phyloP scores from a whole-genome alignment of 495 filamentous ascomycete genomes.

The Trichoderma asperelloides region DNA sequence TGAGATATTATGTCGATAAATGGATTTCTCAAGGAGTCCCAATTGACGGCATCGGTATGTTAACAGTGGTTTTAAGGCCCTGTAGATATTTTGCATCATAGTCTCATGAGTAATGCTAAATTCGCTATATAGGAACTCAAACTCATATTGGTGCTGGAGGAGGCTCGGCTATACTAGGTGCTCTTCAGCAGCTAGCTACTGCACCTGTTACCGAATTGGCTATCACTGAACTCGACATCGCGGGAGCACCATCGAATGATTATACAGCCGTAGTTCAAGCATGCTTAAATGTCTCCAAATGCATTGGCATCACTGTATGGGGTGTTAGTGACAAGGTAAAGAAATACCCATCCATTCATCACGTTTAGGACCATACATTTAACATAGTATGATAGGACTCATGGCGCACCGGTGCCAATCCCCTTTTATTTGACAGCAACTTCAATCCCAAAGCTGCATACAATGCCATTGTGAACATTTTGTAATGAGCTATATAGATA shows the following conservation, averaged over 20 bases:
- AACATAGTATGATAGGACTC: conserved; percentile 34
- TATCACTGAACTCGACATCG: conserved; percentile 60
- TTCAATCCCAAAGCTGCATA: conserved; percentile 60
- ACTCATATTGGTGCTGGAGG: conserved; percentile 48
- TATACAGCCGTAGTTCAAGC: conserved; percentile 56
- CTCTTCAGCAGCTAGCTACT: conserved; percentile 48
- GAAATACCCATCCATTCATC: not conserved
- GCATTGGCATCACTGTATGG: conserved; percentile 71
- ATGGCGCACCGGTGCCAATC: conserved; percentile 53
- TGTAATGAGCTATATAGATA: conserved; percentile 24
- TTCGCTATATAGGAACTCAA: conserved; percentile 36
- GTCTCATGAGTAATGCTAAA: not conserved
- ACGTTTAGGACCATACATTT: not conserved
- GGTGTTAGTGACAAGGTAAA: conserved; percentile 58
- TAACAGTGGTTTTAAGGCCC: too few species aligned
- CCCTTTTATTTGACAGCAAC: conserved; percentile 55
- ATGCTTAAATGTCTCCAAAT: conserved; percentile 54
- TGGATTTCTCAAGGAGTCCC: conserved; percentile 57
- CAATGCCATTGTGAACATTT: conserved; percentile 43
- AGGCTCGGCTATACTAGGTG: conserved; percentile 33
- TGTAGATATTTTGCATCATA: not conserved
- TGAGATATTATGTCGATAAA: conserved; percentile 55
- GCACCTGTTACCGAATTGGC: conserved; percentile 47
- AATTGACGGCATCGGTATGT: conserved; percentile 57
- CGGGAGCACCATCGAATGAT: conserved; percentile 46